These are phyloP conservation scores for Eucalyptus regnans DNA, from an alignment of 345 rosid genomes.

Conservation along the genomic window DNA sequence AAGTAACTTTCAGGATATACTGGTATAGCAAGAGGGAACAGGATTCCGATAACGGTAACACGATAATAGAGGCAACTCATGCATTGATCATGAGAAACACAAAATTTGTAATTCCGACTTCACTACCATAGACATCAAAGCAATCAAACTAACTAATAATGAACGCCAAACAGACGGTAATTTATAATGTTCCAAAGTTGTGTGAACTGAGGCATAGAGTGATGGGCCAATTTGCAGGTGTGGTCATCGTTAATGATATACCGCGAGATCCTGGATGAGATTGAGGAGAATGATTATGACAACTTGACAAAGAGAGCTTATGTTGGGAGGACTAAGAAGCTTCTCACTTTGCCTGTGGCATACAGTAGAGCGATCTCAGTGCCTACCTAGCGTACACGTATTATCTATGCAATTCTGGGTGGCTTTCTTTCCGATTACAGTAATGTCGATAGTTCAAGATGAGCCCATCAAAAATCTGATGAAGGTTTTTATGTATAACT, in stretches of 20 bases:
- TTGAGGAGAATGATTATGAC: slow-evolving; percentile 46
- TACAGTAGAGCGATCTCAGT: slow-evolving; percentile 17
- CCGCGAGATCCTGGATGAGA: slow-evolving; percentile 35
- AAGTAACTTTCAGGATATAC: background rate
- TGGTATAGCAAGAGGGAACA: background rate
- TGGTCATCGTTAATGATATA: slow-evolving; percentile 47
- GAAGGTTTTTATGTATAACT: background rate
- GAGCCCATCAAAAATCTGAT: background rate
- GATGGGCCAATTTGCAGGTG: slow-evolving; percentile 12
- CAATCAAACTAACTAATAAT: background rate
- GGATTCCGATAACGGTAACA: background rate
- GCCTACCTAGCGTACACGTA: background rate
- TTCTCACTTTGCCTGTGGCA: slow-evolving; percentile 36
- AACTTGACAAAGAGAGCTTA: slow-evolving; percentile 46
- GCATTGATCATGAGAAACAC: background rate
- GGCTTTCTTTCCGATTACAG: background rate
- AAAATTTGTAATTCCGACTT: background rate
- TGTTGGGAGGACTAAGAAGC: slow-evolving; percentile 34
- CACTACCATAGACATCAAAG: background rate
- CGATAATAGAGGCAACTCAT: background rate
- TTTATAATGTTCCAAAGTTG: background rate
- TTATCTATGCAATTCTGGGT: background rate
- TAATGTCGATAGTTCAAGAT: background rate
- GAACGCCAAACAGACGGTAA: background rate
- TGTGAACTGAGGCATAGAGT: background rate